phyloP scores from a whole-genome alignment of 257 asterid species.

The Solanum phureja region DNA sequence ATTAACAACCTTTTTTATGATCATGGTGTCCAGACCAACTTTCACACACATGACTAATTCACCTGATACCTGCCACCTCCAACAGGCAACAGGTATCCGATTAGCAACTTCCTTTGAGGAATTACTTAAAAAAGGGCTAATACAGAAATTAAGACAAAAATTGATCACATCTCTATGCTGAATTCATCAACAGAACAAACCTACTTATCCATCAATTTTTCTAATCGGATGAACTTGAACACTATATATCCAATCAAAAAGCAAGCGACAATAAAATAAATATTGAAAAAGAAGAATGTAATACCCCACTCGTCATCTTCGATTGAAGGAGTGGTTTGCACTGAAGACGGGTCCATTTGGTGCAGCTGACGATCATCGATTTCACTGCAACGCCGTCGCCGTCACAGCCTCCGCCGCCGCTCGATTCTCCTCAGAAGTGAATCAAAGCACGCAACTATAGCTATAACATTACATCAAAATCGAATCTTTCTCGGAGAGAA shows the following conservation, averaged over 20 bases:
- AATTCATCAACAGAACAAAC: not conserved
- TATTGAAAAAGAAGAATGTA: not conserved
- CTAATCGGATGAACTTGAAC: not conserved
- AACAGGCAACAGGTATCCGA: not conserved
- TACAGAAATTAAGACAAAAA: not conserved
- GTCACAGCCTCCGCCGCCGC: not conserved
- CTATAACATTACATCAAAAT: not conserved
- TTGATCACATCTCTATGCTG: not conserved
- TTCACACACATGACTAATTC: not conserved
- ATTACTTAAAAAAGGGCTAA: not conserved
- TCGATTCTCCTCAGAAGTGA: not conserved
- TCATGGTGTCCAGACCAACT: not conserved
- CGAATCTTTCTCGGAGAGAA: constrained; percentile 5
- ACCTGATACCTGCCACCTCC: not conserved
- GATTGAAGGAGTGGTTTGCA: constrained; percentile 33
- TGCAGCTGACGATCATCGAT: constrained; percentile 48
- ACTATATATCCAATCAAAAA: not conserved
- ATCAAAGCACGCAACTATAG: not conserved
- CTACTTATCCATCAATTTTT: not conserved
- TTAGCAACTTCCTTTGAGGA: not conserved
- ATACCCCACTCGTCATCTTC: constrained; percentile 63
- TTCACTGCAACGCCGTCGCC: not conserved
- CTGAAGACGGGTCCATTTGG: constrained; percentile 39
- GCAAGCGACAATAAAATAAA: not conserved
- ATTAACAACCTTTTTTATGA: not conserved